These are phyloP conservation scores for Umbilicaria muhlenbergii DNA, from an alignment of 495 filamentous ascomycete genomes.

Conservation along the genomic window DNA sequence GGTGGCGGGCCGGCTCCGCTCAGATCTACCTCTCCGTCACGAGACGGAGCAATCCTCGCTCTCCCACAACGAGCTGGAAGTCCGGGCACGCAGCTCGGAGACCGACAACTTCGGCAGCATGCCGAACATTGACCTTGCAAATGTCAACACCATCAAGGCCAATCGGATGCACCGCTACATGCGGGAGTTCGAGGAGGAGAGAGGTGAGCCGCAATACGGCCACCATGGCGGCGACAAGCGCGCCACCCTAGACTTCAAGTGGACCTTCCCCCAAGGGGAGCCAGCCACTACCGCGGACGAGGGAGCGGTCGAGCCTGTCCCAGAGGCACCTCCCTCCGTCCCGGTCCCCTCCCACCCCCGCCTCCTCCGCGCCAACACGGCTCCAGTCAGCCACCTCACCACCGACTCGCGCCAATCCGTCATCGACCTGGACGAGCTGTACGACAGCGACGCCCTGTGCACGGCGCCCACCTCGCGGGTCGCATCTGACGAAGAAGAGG, in stretches of 20 bases:
- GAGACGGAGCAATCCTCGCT: slow-evolving; percentile 33
- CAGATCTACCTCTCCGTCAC: slow-evolving; percentile 34
- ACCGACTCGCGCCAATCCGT: neutral
- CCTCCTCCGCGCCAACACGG: slow-evolving; percentile 1
- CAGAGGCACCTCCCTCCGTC: slow-evolving; percentile 1
- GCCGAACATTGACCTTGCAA: slow-evolving; percentile 32
- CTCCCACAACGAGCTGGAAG: slow-evolving; percentile 7
- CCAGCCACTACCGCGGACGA: slow-evolving; percentile 10
- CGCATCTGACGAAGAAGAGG: too few species aligned
- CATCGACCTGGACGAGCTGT: slow-evolving; percentile 1
- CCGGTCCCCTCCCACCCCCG: slow-evolving; percentile 1
- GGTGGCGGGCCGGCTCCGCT: slow-evolving; percentile 14
- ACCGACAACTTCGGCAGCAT: slow-evolving; percentile 28
- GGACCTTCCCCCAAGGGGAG: slow-evolving; percentile 3
- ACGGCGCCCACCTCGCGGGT: neutral
- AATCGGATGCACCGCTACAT: slow-evolving; percentile 27
- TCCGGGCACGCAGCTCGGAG: neutral
- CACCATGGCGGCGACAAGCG: slow-evolving; percentile 15
- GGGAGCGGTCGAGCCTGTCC: slow-evolving; percentile 13
- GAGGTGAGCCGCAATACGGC: slow-evolving; percentile 15
- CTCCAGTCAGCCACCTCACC: neutral
- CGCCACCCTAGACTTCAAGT: neutral
- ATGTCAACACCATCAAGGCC: slow-evolving; percentile 34
- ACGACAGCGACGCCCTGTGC: neutral
- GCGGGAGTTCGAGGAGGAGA: slow-evolving; percentile 23